These are phyloP conservation scores for Penicillium sp. DNA, from an alignment of 2,329 filamentous ascomycete genomes.

Conservation along the genomic window DNA sequence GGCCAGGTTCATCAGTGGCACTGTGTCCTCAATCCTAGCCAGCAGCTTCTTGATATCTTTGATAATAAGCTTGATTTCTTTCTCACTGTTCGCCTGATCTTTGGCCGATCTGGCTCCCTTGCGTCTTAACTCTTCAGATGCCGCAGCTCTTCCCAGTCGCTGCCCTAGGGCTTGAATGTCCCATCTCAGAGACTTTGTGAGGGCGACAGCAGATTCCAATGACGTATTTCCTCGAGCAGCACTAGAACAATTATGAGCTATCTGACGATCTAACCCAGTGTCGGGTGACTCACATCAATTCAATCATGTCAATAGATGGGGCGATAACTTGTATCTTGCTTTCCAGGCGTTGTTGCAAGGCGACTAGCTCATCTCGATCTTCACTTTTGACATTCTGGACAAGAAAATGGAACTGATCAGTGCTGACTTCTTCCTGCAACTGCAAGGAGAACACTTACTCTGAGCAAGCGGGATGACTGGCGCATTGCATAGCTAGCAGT, in stretches of 20 bases:
- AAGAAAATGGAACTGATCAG: not conserved
- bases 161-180: slow-evolving; percentile 79
- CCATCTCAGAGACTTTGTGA: slow-evolving; percentile 78
- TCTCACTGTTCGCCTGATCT: slow-evolving; percentile 57
- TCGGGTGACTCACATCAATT: slow-evolving; percentile 65
- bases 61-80: slow-evolving; percentile 68
- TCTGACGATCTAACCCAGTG: not conserved
- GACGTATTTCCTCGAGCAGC: slow-evolving; percentile 73
- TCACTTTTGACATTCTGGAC: slow-evolving; percentile 65
- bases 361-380: slow-evolving; percentile 67
- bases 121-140: slow-evolving; percentile 51
- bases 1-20: slow-evolving; percentile 87
- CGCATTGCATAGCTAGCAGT: slow-evolving; percentile 82
- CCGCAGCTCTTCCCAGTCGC: slow-evolving; percentile 68
- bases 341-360: slow-evolving; percentile 71
- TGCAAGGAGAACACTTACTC: slow-evolving; percentile 42
- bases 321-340: slow-evolving; percentile 88
- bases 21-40: slow-evolving; percentile 79
- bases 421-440: not conserved
- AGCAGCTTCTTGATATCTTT: slow-evolving; percentile 73
- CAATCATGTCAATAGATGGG: slow-evolving; percentile 87
- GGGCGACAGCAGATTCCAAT: slow-evolving; percentile 77
- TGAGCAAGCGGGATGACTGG: slow-evolving; percentile 75
- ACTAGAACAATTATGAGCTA: slow-evolving; percentile 32
- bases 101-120: slow-evolving; percentile 36